Conservation (phyloP, 352 stramenopile genomes). For the Pythium oligandrum region DNA sequence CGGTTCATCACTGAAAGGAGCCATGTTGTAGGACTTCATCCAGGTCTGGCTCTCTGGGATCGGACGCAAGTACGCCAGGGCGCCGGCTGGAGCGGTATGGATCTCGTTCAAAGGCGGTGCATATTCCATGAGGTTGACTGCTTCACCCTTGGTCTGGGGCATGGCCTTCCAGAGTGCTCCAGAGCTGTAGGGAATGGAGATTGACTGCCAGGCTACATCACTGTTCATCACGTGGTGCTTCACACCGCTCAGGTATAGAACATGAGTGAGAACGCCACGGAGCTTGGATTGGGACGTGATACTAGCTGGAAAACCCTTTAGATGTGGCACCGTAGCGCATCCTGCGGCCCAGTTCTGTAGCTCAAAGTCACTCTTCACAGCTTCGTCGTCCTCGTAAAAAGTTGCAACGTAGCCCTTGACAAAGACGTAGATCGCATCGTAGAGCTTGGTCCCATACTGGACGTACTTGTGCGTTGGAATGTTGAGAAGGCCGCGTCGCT, state of each 20-base stretch:
- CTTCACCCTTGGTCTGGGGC: conserved; percentile 7
- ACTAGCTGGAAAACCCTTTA: conserved; percentile 24
- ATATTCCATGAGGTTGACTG: conserved; percentile 5
- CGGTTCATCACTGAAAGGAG: too few species aligned
- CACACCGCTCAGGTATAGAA: conserved; percentile 35
- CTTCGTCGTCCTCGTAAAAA: conserved; percentile 15
- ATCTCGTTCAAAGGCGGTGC: background rate
- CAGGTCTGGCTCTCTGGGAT: background rate
- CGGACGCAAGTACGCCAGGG: background rate
- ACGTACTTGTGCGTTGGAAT: conserved; percentile 24
- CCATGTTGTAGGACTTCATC: too few species aligned
- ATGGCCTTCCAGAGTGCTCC: conserved; percentile 17
- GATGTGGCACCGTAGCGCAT: conserved; percentile 19
- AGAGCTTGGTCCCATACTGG: conserved; percentile 24
- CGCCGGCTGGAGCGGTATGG: background rate
- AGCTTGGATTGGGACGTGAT: conserved; percentile 10
- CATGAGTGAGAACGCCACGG: conserved; percentile 18
- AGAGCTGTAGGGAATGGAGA: conserved; percentile 9
- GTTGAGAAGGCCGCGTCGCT: conserved; percentile 13
- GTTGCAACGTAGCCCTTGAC: conserved; percentile 16
- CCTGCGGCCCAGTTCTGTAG: conserved; percentile 28
- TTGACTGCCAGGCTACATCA: conserved; percentile 33
- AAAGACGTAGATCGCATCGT: conserved; percentile 17
- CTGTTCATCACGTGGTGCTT: conserved; percentile 57
- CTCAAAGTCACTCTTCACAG: conserved; percentile 8